A percentile compares a stretch with the other conserved stretches of the same genome.
phyloP scores from a whole-genome alignment of 192 early-diverging fungal species.

The Coemansia aciculifera region DNA sequence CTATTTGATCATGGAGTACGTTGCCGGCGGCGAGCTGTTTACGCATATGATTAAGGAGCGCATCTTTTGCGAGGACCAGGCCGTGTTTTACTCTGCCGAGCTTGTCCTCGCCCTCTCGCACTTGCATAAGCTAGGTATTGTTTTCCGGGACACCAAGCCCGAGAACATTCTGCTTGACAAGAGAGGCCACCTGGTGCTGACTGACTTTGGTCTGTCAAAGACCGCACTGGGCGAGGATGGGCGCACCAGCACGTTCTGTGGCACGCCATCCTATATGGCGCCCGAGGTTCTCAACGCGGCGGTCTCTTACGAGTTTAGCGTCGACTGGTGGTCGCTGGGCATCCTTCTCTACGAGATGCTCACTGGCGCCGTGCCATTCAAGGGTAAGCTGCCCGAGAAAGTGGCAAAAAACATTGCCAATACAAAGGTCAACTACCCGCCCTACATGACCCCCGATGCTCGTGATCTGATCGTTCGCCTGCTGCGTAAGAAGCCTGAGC shows the following conservation, averaged over 20 bases:
- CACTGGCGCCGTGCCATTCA: slow-evolving; percentile 80
- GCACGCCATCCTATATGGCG: slow-evolving; percentile 86
- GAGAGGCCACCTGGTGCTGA: slow-evolving; percentile 82
- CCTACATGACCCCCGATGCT: slow-evolving; percentile 76
- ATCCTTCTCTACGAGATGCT: slow-evolving; percentile 92
- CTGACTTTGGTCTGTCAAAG: slow-evolving; percentile 95
- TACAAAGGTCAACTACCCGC: slow-evolving; percentile 77
- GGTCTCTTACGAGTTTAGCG: slow-evolving; percentile 65
- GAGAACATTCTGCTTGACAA: slow-evolving; percentile 72
- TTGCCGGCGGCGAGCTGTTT: slow-evolving; percentile 91
- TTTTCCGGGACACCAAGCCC: slow-evolving; percentile 84
- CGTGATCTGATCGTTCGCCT: slow-evolving; percentile 75
- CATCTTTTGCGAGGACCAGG: slow-evolving; percentile 74
- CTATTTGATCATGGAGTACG: slow-evolving; percentile 88
- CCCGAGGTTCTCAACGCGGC: slow-evolving; percentile 68
- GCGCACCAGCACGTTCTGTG: slow-evolving; percentile 82
- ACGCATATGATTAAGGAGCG: slow-evolving; percentile 73
- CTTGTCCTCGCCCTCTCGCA: slow-evolving; percentile 84
- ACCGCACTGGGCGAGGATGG: slow-evolving; percentile 46
- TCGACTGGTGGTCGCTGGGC: slow-evolving; percentile 93
- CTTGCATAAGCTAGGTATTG: slow-evolving; percentile 84
- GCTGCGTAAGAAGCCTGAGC: slow-evolving; percentile 60
- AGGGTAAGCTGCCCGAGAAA: slow-evolving; percentile 75
- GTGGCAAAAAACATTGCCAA: slow-evolving; percentile 83
- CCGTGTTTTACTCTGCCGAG: slow-evolving; percentile 87